Conservation (phyloP, 805 yeast genomes). For the Yamadazyma phyllophila region DNA sequence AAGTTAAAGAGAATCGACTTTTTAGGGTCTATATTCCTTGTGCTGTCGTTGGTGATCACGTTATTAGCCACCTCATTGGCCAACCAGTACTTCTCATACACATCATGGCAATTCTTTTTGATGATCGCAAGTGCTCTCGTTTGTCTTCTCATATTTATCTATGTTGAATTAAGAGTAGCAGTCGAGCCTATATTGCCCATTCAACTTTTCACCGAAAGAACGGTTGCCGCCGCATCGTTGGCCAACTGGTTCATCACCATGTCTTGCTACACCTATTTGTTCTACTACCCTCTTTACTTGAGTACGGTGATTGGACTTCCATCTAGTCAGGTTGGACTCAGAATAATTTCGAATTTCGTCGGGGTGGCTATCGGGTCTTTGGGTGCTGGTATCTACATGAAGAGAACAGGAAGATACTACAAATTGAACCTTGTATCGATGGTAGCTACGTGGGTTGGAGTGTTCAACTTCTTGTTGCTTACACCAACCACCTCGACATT, state of each 20-base stretch:
- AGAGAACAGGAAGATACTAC: slow-evolving; percentile 52
- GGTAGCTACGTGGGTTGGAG: slow-evolving; percentile 35
- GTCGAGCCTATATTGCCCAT: slow-evolving; percentile 69
- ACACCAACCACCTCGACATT: slow-evolving; percentile 18
- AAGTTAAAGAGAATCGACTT: slow-evolving; percentile 63
- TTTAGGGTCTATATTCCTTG: slow-evolving; percentile 61
- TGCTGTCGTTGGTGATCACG: slow-evolving; percentile 53
- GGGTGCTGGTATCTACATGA: slow-evolving; percentile 17
- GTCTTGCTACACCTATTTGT: slow-evolving; percentile 61
- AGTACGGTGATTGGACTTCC: slow-evolving; percentile 50
- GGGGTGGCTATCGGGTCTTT: slow-evolving; percentile 51
- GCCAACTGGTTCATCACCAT: slow-evolving; percentile 71
- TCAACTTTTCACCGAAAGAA: slow-evolving; percentile 52
- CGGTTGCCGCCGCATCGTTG: slow-evolving; percentile 63
- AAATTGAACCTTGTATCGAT: slow-evolving; percentile 43
- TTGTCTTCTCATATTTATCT: slow-evolving; percentile 39
- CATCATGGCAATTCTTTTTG: slow-evolving; percentile 40
- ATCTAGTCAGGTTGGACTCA: slow-evolving; percentile 56
- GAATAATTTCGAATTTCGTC: slow-evolving; percentile 64
- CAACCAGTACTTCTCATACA: slow-evolving; percentile 53
- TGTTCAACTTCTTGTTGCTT: slow-evolving; percentile 28
- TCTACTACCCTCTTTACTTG: slow-evolving; percentile 69
- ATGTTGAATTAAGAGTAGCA: slow-evolving; percentile 51
- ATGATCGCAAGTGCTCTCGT: slow-evolving; percentile 24
- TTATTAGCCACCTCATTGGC: slow-evolving; percentile 67